Percentiles rank a stretch among this genome's conserved stretches.
These are phyloP conservation scores for Viola pubescens DNA, from an alignment of 441 rosid genomes.

Conservation along the genomic window DNA sequence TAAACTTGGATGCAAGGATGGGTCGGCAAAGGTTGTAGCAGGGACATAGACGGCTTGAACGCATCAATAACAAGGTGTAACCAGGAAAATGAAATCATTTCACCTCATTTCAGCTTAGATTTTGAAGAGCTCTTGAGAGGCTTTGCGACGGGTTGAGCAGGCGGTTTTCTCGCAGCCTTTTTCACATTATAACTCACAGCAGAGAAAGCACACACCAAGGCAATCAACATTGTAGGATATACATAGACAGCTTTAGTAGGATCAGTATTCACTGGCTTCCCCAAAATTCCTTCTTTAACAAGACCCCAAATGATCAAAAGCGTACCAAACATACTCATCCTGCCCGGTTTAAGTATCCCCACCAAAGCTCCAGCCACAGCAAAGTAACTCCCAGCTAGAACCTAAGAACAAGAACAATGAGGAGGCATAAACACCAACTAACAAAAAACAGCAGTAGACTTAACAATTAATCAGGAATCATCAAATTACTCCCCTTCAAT, in stretches of 20 bases:
- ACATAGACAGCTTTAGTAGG: slow-evolving; percentile 65
- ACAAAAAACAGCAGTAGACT: not conserved
- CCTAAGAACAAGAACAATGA: slow-evolving; percentile 36
- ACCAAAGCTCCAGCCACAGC: slow-evolving; percentile 91
- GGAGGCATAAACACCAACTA: slow-evolving; percentile 2
- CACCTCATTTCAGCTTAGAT: slow-evolving; percentile 74
- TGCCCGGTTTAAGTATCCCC: slow-evolving; percentile 77
- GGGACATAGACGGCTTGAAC: slow-evolving; percentile 4
- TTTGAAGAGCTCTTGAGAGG: slow-evolving; percentile 80
- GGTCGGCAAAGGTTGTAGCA: not conserved
- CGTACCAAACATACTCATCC: slow-evolving; percentile 96
- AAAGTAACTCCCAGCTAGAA: slow-evolving; percentile 95
- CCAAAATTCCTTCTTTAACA: slow-evolving; percentile 86
- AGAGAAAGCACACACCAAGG: slow-evolving; percentile 72
- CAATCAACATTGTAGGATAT: slow-evolving; percentile 80
- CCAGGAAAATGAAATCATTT: not conserved
- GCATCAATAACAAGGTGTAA: slow-evolving; percentile 4
- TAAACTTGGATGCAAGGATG: no score
- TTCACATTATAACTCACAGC: slow-evolving; percentile 72
- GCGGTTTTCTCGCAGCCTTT: slow-evolving; percentile 56
- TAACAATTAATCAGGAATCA: no score
- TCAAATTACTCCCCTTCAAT: no score
- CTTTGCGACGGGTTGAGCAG: slow-evolving; percentile 63
- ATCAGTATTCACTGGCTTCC: slow-evolving; percentile 66
- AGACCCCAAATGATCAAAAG: slow-evolving; percentile 87